Conservation (phyloP, 2,329 filamentous ascomycete genomes). For the Tolypocladium guangdongense region DNA sequence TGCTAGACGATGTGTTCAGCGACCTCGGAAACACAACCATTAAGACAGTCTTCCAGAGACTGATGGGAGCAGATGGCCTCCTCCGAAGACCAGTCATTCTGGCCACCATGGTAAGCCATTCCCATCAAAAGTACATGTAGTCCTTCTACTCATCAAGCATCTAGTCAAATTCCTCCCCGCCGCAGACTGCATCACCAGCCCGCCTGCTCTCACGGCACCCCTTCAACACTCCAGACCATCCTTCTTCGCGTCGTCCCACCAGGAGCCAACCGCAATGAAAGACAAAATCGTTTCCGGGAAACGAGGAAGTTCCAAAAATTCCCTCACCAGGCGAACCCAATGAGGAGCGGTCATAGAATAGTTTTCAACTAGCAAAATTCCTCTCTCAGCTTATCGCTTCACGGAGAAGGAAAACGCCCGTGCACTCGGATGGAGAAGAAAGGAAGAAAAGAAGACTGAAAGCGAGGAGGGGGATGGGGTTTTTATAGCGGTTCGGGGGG, state of each 20-base stretch:
- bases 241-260: constrained; percentile 28
- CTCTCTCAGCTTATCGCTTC: constrained; percentile 64
- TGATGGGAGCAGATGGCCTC: constrained; percentile 30
- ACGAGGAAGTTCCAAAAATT: constrained; percentile 56
- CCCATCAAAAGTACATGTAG: neutral
- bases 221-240: too few relatives aligned
- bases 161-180: constrained; percentile 9
- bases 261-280: constrained; percentile 29
- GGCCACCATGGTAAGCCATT: constrained; percentile 15
- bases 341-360: constrained; percentile 61
- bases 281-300: constrained; percentile 22
- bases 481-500: constrained; percentile 23
- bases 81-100: constrained; percentile 28
- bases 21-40: constrained; percentile 33
- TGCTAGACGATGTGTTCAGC: constrained; percentile 37
- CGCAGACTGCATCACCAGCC: constrained; percentile 15
- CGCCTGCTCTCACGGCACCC: too few relatives aligned
- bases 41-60: constrained; percentile 26
- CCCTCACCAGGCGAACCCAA: constrained; percentile 55
- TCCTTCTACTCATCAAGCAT: neutral
- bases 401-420: constrained; percentile 51
- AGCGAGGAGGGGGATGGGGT: constrained; percentile 7
- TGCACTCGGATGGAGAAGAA: constrained; percentile 49
- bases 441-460: constrained; percentile 27
- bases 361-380: constrained; percentile 87